Conservation (phyloP, 2,329 filamentous ascomycete genomes). For the Neonectria sp. region DNA sequence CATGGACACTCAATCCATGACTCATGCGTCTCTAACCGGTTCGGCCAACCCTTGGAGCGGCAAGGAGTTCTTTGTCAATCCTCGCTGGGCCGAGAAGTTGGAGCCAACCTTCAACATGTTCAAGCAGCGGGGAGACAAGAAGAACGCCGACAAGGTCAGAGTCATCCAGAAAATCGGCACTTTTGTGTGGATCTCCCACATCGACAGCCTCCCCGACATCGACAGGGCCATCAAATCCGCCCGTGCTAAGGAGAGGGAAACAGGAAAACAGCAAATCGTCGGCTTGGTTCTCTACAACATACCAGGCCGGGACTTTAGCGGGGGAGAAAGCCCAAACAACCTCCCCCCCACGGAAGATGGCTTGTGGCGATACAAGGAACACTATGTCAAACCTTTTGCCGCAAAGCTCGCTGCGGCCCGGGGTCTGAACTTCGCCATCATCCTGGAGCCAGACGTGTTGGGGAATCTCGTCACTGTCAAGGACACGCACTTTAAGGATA, state of each 20-base stretch:
- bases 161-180: constrained; percentile 16
- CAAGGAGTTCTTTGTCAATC: constrained; percentile 18
- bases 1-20: not conserved
- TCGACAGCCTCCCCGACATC: constrained; percentile 16
- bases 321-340: constrained; percentile 9
- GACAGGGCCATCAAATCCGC: constrained; percentile 19
- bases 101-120: constrained; percentile 12
- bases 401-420: not conserved
- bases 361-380: constrained; percentile 13
- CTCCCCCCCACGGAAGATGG: constrained; percentile 8
- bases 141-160: constrained; percentile 24
- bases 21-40: not conserved
- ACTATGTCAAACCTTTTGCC: constrained; percentile 20
- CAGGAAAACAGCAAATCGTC: constrained; percentile 16
- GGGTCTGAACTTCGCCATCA: constrained; percentile 20
- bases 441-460: constrained; percentile 23
- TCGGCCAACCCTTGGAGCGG: constrained; percentile 18
- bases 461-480: constrained; percentile 22
- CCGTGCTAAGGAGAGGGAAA: constrained; percentile 4
- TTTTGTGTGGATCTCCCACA: constrained; percentile 25
- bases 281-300: constrained; percentile 28
- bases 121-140: constrained; percentile 6
- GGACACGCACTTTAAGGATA: not conserved
- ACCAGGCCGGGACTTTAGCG: constrained; percentile 20
- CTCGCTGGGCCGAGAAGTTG: constrained; percentile 19